Evolutionary conservation across 768 basidiomycete genomes (phyloP), one percentile per base, ranked within the genome.

Genomic region (Boletellus emodensis): DNA sequence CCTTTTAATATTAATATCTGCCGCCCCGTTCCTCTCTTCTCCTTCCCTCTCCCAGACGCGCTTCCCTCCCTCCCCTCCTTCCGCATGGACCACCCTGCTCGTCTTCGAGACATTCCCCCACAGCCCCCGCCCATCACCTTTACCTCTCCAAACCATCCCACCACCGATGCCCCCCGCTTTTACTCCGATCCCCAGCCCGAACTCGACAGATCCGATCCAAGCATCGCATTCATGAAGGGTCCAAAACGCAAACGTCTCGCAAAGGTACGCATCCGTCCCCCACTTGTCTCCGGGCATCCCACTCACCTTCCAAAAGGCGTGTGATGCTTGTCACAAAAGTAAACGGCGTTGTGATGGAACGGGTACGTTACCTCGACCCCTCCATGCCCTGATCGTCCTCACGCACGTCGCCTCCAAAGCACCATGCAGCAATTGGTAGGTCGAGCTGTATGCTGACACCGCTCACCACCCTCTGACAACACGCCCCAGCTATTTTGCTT

Each of bases 311-410:
- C 42, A n/a, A 32, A 50, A 79, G 78, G 78, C 89, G 43, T 90
- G 89, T 68, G 85, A 89, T 67, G 84, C 85, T 46, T 91, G 89
- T 65, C 90, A 91, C 64, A 88, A 86, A 67, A 84, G 82, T 70
- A 91, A 91, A 64, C 81, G 89, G 22, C 81, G 88, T 42, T 90
- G 88, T 69, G 87, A 90, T 68, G 87, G 87, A 30, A 87, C 85
- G 53, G 83, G 86, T 85, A 53, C 51, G 82, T 73, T 44, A 49
- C 40, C 47, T 30, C 43, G 26, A 17, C 40, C 36, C 20, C 30
- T 40, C 45, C 20, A 35, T 49, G 15, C 52, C 41, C 53, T 48
- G 33, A 20, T 40, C 44, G 35, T 47, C 17, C 39, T 49, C 44
- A 56, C 32, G 26, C 42, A 6, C 51, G 7, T 45, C 43, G 18